Evolutionary conservation across 2,329 filamentous ascomycete species (phyloP).

Genomic region (Xylariales sp.): DNA sequence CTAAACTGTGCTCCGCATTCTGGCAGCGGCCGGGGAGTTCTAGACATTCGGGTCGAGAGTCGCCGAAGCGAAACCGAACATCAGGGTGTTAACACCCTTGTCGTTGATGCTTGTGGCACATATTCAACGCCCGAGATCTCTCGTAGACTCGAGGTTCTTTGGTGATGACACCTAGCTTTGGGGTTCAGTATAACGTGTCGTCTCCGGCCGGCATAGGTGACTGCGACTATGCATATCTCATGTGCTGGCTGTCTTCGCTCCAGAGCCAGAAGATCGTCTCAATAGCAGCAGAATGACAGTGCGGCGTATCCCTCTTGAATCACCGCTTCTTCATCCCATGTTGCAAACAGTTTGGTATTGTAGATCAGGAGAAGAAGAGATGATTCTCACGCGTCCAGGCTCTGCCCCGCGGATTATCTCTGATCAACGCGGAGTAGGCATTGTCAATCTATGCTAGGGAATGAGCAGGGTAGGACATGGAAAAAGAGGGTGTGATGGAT

Average conservation of each 20-base stretch:
- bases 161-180: too few species aligned
- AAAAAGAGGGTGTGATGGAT: not conserved
- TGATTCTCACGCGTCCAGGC: not conserved
- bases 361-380: slow-evolving; percentile 11
- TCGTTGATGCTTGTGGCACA: not conserved
- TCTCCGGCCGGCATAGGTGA: too few species aligned
- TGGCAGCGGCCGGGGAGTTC: slow-evolving; percentile 1
- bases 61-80: slow-evolving; percentile 4
- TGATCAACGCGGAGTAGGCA: too few species aligned
- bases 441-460: too few species aligned
- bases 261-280: too few species aligned
- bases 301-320: too few species aligned
- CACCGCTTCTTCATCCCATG: slow-evolving; percentile 13
- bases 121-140: not conserved
- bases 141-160: too few species aligned
- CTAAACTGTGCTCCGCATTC: slow-evolving; percentile 1
- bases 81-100: not conserved
- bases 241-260: too few species aligned
- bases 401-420: not conserved
- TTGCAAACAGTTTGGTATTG: slow-evolving; percentile 14
- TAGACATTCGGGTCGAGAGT: slow-evolving; percentile 5
- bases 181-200: too few species aligned
- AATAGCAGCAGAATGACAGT: too few species aligned
- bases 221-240: too few species aligned
- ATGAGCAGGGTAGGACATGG: too few species aligned